These are phyloP conservation scores for Parmelia sp. DNA, from an alignment of 495 filamentous ascomycete species.

Conservation along the genomic window DNA sequence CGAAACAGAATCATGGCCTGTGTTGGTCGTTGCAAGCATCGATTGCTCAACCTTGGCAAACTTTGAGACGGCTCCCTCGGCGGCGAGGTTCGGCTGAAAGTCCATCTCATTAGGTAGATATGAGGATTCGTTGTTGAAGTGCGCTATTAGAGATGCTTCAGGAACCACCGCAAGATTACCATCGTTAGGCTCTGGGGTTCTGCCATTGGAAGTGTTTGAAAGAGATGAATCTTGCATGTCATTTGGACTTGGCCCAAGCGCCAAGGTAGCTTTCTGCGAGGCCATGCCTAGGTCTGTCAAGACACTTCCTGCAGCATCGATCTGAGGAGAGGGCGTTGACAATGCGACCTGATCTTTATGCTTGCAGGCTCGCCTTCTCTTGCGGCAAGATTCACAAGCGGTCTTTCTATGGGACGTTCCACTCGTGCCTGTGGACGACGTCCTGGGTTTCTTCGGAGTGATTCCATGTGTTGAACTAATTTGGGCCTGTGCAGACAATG, in stretches of 20 bases:
- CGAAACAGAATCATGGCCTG: conserved; percentile 4
- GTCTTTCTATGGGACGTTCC: conserved; percentile 47
- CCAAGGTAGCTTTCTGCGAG: background rate
- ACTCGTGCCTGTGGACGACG: conserved; percentile 27
- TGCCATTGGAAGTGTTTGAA: background rate
- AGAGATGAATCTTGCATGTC: background rate
- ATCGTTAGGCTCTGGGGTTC: background rate
- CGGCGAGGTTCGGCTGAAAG: background rate
- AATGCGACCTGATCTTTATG: conserved; percentile 41
- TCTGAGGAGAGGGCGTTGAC: background rate
- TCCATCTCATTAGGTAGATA: conserved; percentile 1
- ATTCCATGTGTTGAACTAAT: background rate
- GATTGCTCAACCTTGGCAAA: conserved; percentile 8
- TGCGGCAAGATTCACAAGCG: conserved; percentile 51
- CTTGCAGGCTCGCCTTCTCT: conserved; percentile 48
- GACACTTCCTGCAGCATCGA: background rate
- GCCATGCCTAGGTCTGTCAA: background rate
- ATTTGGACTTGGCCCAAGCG: background rate
- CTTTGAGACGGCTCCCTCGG: background rate
- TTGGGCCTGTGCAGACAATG: background rate
- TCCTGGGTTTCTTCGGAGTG: conserved; percentile 32
- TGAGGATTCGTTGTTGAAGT: background rate
- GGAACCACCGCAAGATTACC: background rate
- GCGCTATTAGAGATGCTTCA: background rate
- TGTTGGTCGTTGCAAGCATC: background rate